A percentile compares a stretch with the other conserved stretches of the same genome.
Evolutionary conservation across 371 early-diverging fungal species (phyloP).

Genomic region (Syncephalastrum racemosum): DNA sequence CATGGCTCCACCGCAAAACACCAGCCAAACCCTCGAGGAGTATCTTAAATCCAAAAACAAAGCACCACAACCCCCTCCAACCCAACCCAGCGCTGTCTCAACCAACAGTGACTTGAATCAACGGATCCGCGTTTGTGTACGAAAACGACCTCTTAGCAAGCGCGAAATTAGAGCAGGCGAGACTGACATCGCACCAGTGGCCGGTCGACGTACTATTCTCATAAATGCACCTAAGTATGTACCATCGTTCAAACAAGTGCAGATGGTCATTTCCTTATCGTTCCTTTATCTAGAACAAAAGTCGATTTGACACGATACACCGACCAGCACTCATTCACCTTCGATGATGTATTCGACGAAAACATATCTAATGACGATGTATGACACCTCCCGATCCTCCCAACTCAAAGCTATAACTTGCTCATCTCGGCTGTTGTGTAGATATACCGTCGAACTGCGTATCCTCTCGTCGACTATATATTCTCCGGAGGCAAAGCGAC

Average conservation of each 20-base stretch:
- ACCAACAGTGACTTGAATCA: slow-evolving; percentile 57
- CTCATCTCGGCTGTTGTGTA: slow-evolving; percentile 5
- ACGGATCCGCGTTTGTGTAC: slow-evolving; percentile 94
- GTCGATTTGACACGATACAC: slow-evolving; percentile 94
- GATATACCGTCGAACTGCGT: slow-evolving; percentile 91
- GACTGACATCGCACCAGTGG: slow-evolving; percentile 76
- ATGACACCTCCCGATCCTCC: neutral
- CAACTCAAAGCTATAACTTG: neutral
- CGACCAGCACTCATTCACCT: slow-evolving; percentile 92
- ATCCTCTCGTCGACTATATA: slow-evolving; percentile 91
- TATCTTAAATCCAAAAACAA: slow-evolving; percentile 9
- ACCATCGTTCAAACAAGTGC: neutral
- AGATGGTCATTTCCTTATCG: neutral
- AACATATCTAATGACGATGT: slow-evolving; percentile 79
- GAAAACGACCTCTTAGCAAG: slow-evolving; percentile 91
- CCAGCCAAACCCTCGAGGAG: slow-evolving; percentile 16
- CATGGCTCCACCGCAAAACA: slow-evolving; percentile 6
- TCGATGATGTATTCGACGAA: slow-evolving; percentile 96
- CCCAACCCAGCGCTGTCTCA: neutral
- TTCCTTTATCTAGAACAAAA: slow-evolving; percentile 59
- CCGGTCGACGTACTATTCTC: slow-evolving; percentile 66
- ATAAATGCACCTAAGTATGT: slow-evolving; percentile 90
- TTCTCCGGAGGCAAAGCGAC: slow-evolving; percentile 97
- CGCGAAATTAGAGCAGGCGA: slow-evolving; percentile 79
- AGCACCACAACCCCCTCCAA: neutral